These are phyloP conservation scores for Venturia carpophila DNA, from an alignment of 2,329 filamentous ascomycete species.

Conservation along the genomic window DNA sequence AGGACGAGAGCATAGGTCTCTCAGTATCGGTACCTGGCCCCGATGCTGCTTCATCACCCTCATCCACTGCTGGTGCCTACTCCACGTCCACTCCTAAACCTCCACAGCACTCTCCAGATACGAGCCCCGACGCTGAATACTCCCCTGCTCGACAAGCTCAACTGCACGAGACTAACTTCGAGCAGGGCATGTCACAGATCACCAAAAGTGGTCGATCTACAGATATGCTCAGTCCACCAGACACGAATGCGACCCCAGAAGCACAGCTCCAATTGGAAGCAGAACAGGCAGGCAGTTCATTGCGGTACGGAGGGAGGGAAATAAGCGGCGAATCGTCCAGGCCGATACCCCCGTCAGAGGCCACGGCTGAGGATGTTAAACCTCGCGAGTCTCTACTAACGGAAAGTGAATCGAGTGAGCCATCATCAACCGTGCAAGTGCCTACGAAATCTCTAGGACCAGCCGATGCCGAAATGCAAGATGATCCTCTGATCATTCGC, in stretches of 20 bases:
- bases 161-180: constrained; percentile 9
- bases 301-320: neutral
- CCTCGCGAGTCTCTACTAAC: constrained; percentile 28
- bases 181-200: constrained; percentile 19
- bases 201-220: neutral
- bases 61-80: constrained; percentile 60
- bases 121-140: constrained; percentile 60
- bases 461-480: neutral
- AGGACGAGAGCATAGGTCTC: constrained; percentile 28
- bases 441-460: neutral
- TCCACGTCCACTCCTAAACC: constrained; percentile 66
- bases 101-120: constrained; percentile 62
- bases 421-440: constrained; percentile 16
- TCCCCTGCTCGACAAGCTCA: constrained; percentile 32
- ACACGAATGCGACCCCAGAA: constrained; percentile 45
- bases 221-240: constrained; percentile 22
- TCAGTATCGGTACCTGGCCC: constrained; percentile 22
- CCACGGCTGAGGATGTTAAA: neutral
- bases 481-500: constrained; percentile 10
- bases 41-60: constrained; percentile 42
- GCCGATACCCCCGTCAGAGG: neutral
- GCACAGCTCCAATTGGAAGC: constrained; percentile 51
- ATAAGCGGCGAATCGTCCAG: neutral
- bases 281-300: constrained; percentile 37
- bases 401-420: constrained; percentile 25